Evolutionary conservation across 1,284 basidiomycete genomes (phyloP), one percentile per base, ranked within the genome.

Genomic region (Mycosarcoma maydis): DNA sequence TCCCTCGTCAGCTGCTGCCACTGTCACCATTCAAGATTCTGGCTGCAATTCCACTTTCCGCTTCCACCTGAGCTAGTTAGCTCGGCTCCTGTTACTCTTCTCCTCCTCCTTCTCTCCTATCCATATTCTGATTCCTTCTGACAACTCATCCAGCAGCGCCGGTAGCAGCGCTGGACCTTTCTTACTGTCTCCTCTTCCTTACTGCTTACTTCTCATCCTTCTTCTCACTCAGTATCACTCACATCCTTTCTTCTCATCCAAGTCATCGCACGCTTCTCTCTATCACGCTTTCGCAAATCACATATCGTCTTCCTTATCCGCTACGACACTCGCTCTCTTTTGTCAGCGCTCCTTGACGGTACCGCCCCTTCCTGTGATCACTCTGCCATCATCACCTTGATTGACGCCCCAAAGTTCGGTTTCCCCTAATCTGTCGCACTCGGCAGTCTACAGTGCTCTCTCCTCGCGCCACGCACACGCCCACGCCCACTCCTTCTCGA

Each of bases 291-390:
- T 7, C 6, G 27, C 42, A 33, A n/a, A 5, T 23, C 23, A n/a
- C 13, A 17, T 33, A 16, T 10, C 32, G 20, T 43, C 39, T 45
- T 44, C 26, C 6, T 32, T 17, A 23, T 20, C 13, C 19, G 14
- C 32, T 22, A 32, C 40, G n/a, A 22, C 42, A 34, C 17, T 29
- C n/a, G 33, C 34, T 37, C 24, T 14, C 42, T 44, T 24, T 19
- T 30, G 8, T 27, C 19, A 14, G 26, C 26, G 37, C 42, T 39
- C 48, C 60, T 64, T 56, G 52, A 56, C 44, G 60, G 48, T 45
- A 36, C 38, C 40, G 46, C 50, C 33, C 37, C 29, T 37, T 11
- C 38, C n/a, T 29, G 22, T 32, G 13, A 43, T 23, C 33, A 10
- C 16, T 23, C 22, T 26, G 37, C 36, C 29, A 24, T 9, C 6